Conservation (phyloP, 768 basidiomycete species). For the Podaxis sp. region DNA sequence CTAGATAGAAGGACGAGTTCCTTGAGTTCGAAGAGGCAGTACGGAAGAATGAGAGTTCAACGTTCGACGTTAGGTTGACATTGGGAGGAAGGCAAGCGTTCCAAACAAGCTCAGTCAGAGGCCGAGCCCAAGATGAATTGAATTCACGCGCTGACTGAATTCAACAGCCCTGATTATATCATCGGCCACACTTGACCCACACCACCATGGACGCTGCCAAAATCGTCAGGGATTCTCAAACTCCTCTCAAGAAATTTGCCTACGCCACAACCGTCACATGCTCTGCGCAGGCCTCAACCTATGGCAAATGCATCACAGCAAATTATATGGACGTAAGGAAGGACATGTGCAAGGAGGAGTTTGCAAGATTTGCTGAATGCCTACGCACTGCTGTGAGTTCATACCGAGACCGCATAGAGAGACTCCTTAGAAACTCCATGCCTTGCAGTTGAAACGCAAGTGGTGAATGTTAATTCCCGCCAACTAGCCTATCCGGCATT, state of each 20-base stretch:
- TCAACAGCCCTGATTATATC: constrained; percentile 2
- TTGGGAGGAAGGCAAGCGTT: background rate
- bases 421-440: background rate
- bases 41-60: too few relatives aligned
- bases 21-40: background rate
- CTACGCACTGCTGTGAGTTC: constrained; percentile 71
- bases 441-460: constrained; percentile 30
- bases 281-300: constrained; percentile 65
- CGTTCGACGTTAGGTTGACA: background rate
- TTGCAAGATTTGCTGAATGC: constrained; percentile 80
- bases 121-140: background rate
- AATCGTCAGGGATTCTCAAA: constrained; percentile 22
- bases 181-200: background rate
- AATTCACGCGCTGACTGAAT: background rate
- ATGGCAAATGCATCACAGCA: constrained; percentile 86
- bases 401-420: background rate
- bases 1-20: background rate
- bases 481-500: background rate
- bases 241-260: constrained; percentile 54
- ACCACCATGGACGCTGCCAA: constrained; percentile 24
- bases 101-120: background rate
- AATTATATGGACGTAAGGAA: constrained; percentile 82
- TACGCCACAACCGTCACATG: constrained; percentile 72
- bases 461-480: constrained; percentile 22
- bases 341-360: constrained; percentile 84